Conservation (phyloP, 2,329 filamentous ascomycete genomes). For the Parafenestella ontariensis region DNA sequence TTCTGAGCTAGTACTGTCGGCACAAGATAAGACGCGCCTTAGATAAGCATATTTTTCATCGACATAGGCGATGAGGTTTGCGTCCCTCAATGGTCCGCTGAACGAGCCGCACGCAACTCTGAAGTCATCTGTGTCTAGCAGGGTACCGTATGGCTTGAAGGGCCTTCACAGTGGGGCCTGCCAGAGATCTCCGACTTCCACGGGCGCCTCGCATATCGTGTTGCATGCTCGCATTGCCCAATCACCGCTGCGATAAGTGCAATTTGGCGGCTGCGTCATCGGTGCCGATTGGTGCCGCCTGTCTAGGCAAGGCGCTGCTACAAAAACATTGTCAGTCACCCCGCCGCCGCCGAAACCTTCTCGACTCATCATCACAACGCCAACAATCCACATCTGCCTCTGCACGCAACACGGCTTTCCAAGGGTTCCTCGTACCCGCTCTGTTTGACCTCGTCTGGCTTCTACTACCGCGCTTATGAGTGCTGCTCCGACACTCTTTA, state of each 20-base stretch:
- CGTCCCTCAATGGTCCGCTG: conserved; percentile 4
- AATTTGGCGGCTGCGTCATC: conserved; percentile 24
- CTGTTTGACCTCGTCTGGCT: conserved; percentile 32
- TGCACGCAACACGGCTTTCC: conserved; percentile 18
- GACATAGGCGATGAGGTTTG: not conserved
- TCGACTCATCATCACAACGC: conserved; percentile 19
- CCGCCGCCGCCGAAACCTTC: conserved; percentile 11
- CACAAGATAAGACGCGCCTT: not conserved
- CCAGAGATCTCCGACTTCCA: not conserved
- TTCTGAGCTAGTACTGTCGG: not conserved
- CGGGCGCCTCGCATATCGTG: conserved; percentile 3
- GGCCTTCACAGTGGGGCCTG: conserved; percentile 12
- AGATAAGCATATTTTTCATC: not conserved
- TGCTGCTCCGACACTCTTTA: conserved; percentile 60
- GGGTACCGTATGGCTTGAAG: conserved; percentile 11
- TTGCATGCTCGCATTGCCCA: conserved; percentile 24
- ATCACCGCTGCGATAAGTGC: conserved; percentile 15
- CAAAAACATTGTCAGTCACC: not conserved
- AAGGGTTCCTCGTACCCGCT: conserved; percentile 34
- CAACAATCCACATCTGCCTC: conserved; percentile 7
- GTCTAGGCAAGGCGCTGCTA: not conserved
- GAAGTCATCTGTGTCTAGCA: conserved; percentile 3
- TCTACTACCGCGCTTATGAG: conserved; percentile 53
- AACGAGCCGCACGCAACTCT: not conserved
- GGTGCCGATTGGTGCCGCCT: conserved; percentile 3